phyloP scores from a whole-genome alignment of 345 rosid genomes.

The Euphorbia peplus region DNA sequence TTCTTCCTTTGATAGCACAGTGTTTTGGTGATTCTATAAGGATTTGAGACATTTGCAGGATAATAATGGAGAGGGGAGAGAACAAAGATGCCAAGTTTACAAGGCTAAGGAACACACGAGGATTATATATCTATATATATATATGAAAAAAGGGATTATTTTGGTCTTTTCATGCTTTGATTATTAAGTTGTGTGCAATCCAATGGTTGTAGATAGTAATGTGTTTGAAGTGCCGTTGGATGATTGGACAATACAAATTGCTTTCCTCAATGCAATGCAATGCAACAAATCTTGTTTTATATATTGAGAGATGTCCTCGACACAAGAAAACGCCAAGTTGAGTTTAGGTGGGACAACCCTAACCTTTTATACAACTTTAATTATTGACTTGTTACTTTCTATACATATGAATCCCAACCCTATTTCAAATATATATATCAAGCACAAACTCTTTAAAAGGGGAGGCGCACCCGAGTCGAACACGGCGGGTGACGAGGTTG shows the following conservation, averaged over 20 bases:
- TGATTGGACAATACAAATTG: not conserved
- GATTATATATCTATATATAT: no score
- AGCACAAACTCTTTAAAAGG: no score
- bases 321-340: not conserved
- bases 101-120: conserved; percentile 13
- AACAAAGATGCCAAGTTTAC: not conserved
- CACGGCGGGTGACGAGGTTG: no score
- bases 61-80: conserved; percentile 3
- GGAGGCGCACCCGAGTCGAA: no score
- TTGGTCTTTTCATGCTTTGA: conserved; percentile 26
- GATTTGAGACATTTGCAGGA: conserved; percentile 67
- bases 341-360: conserved; percentile 9
- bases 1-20: conserved; percentile 54
- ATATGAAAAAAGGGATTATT: conserved; percentile 34
- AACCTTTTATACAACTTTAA: conserved; percentile 4
- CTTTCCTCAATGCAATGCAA: conserved; percentile 9
- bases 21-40: conserved; percentile 61
- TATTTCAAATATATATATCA: no score
- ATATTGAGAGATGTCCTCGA: not conserved
- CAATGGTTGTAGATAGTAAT: not conserved
- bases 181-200: not conserved
- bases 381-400: not conserved
- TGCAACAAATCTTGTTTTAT: not conserved
- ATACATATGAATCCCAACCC: no score
- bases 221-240: not conserved